A percentile compares a stretch with the other conserved stretches of the same genome.
Conservation (phyloP, 2,329 filamentous ascomycete species). For the Ophiocordyceps polyrhachis-furcata region DNA sequence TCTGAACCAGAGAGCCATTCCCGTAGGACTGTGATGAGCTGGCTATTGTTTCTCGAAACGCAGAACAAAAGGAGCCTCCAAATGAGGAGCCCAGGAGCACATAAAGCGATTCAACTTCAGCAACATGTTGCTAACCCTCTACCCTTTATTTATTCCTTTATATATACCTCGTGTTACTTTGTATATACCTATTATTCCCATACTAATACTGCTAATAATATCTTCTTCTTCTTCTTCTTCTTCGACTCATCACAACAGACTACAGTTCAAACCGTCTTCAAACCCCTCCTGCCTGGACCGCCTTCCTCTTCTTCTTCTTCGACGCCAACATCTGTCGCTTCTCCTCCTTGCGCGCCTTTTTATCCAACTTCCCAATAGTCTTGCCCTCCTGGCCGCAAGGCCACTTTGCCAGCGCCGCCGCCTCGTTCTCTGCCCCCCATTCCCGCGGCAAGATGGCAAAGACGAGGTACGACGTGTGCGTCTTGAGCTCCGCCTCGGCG, state of each 20-base stretch:
- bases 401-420: conserved; percentile 43
- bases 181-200: too few species aligned
- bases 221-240: not conserved
- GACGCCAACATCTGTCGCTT: conserved; percentile 32
- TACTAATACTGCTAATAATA: too few species aligned
- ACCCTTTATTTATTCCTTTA: too few species aligned
- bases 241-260: too few species aligned
- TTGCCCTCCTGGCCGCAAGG: conserved; percentile 35
- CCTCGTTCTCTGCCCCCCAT: conserved; percentile 73
- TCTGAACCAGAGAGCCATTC: too few species aligned
- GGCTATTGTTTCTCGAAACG: too few species aligned
- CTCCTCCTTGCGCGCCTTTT: conserved; percentile 34
- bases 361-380: conserved; percentile 33
- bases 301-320: conserved; percentile 18
- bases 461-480: conserved; percentile 90
- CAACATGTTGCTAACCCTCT: too few species aligned
- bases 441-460: conserved; percentile 79
- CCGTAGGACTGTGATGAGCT: too few species aligned
- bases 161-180: too few species aligned
- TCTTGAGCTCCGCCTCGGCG: conserved; percentile 77
- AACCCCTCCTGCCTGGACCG: conserved; percentile 9
- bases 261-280: not conserved
- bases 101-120: too few species aligned
- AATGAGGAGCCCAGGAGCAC: too few species aligned
- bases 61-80: too few species aligned